phyloP scores from a whole-genome alignment of 257 asterid species.

The Sherardia arvensis region DNA sequence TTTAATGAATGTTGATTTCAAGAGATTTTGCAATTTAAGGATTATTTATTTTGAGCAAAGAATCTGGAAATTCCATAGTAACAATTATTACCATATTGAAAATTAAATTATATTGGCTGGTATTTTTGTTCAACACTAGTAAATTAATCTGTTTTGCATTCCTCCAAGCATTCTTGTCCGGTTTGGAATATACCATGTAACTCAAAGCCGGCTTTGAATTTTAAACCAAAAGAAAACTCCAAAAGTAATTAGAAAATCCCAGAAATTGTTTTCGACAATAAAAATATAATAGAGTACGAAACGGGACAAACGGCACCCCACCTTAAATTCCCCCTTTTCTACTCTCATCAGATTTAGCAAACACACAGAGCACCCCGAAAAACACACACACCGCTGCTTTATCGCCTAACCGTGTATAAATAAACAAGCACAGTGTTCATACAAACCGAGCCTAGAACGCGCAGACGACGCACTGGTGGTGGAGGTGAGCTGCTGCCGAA shows the following conservation, averaged over 20 bases:
- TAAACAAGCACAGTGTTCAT: not conserved
- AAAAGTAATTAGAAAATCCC: not conserved
- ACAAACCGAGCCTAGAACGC: not conserved
- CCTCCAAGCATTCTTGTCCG: not conserved
- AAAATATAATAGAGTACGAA: not conserved
- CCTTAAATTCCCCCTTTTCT: not conserved
- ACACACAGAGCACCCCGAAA: not conserved
- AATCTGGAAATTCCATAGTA: too few relatives aligned
- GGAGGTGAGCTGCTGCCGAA: not conserved
- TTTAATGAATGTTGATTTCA: too few relatives aligned
- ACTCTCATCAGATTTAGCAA: not conserved
- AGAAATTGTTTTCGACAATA: not conserved
- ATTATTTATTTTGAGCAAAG: too few relatives aligned
- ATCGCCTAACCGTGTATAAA: not conserved
- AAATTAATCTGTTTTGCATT: too few relatives aligned
- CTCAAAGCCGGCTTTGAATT: constrained; percentile 1
- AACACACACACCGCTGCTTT: not conserved
- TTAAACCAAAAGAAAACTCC: not conserved
- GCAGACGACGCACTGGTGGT: constrained; percentile 3
- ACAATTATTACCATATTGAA: too few relatives aligned
- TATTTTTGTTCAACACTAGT: too few relatives aligned
- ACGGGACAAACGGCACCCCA: constrained; percentile 2
- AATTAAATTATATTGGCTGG: too few relatives aligned
- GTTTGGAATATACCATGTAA: not conserved
- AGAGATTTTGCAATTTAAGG: too few relatives aligned